Percentiles rank a stretch among this genome's conserved stretches.
Evolutionary conservation across 164 flowering plant genomes (phyloP).

Genomic region (Berberis thunbergii): DNA sequence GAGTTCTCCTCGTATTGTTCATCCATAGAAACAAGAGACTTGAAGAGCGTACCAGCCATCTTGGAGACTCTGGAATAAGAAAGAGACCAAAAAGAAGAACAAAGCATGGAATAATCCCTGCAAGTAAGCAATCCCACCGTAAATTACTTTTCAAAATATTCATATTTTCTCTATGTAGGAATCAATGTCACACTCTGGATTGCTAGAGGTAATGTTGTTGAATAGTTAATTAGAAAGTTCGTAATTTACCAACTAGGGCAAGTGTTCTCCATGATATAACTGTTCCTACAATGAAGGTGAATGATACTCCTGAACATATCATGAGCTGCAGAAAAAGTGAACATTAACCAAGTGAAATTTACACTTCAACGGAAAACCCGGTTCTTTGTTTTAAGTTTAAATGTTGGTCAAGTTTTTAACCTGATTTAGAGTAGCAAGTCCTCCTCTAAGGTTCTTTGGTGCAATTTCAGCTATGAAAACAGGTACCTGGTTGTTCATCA

Average conservation of each 20-base stretch:
- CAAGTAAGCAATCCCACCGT: slow-evolving; percentile 5
- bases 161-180: background rate
- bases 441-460: slow-evolving; percentile 75
- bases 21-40: background rate
- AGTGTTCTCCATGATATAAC: slow-evolving; percentile 67
- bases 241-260: slow-evolving; percentile 50
- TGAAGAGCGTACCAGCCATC: slow-evolving; percentile 85
- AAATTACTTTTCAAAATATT: background rate
- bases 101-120: slow-evolving; percentile 69
- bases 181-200: no score
- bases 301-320: slow-evolving; percentile 55
- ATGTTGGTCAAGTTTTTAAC: slow-evolving; percentile 16
- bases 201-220: no score
- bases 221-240: no score
- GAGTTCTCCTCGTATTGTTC: background rate
- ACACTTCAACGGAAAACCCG: background rate
- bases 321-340: slow-evolving; percentile 40
- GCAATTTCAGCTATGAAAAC: slow-evolving; percentile 84
- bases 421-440: slow-evolving; percentile 70
- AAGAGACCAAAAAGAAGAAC: slow-evolving; percentile 53
- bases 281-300: slow-evolving; percentile 66
- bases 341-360: background rate
- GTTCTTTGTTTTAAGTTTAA: background rate
- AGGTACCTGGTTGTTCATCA: slow-evolving; percentile 45
- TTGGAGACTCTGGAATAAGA: slow-evolving; percentile 89